A percentile compares a stretch with the other conserved stretches of the same genome.
phyloP scores from a whole-genome alignment of 2,329 filamentous ascomycete genomes.

The Fusarium lateritium region DNA sequence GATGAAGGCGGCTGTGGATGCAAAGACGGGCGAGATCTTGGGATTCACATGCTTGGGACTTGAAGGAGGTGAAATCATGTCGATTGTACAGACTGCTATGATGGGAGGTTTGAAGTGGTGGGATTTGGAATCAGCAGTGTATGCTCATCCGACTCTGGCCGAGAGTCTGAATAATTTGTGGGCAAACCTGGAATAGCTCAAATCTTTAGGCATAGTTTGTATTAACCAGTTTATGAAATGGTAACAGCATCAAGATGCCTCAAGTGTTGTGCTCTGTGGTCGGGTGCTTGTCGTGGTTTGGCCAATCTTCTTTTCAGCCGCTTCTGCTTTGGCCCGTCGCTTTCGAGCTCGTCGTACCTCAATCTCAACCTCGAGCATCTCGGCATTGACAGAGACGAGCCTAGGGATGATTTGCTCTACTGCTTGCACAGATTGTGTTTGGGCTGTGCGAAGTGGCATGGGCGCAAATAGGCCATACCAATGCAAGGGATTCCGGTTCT shows the following conservation, averaged over 20 bases:
- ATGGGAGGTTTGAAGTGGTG: conserved; percentile 62
- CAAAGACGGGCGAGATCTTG: conserved; percentile 63
- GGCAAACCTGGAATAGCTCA: conserved; percentile 56
- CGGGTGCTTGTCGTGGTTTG: conserved; percentile 13
- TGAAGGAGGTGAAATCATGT: conserved; percentile 69
- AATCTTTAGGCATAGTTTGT: neutral
- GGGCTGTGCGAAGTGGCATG: conserved; percentile 68
- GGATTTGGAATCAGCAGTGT: conserved; percentile 62
- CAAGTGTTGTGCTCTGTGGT: conserved; percentile 23
- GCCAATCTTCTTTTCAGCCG: conserved; percentile 51
- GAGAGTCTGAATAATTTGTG: conserved; percentile 68
- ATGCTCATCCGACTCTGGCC: conserved; percentile 65
- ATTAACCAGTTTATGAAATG: neutral
- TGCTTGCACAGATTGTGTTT: conserved; percentile 68
- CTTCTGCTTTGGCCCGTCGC: conserved; percentile 64
- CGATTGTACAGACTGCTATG: conserved; percentile 67
- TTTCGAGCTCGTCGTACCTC: conserved; percentile 75
- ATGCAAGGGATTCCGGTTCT: conserved; percentile 62
- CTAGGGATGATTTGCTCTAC: conserved; percentile 71
- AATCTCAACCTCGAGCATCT: conserved; percentile 77
- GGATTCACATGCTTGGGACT: conserved; percentile 67
- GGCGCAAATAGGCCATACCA: conserved; percentile 72
- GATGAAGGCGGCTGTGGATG: conserved; percentile 67
- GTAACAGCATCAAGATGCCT: conserved; percentile 23
- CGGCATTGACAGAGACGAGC: conserved; percentile 69